Evolutionary conservation across 2,329 filamentous ascomycete species (phyloP).

Genomic region (Hyphodiscus sp.): DNA sequence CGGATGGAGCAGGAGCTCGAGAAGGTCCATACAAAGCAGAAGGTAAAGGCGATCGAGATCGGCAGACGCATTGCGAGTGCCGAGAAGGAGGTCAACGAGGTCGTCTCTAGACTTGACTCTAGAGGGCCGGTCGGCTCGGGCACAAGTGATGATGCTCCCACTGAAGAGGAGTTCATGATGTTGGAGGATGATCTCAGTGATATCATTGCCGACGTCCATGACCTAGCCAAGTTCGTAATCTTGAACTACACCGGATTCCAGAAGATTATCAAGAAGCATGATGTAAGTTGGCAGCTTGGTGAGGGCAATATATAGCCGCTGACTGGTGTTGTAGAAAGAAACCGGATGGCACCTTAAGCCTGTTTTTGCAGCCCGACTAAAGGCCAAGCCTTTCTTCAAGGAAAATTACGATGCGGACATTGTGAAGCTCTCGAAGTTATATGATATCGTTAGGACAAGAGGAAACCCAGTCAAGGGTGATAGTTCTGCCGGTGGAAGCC

Average conservation of each 20-base stretch:
- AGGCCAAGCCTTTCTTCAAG: constrained; percentile 96
- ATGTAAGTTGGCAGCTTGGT: constrained; percentile 49
- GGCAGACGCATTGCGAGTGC: constrained; percentile 80
- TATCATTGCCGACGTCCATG: constrained; percentile 97
- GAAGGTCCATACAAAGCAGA: constrained; percentile 96
- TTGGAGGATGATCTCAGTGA: constrained; percentile 94
- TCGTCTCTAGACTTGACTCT: constrained; percentile 68
- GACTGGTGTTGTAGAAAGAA: constrained; percentile 61
- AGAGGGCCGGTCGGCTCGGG: constrained; percentile 40
- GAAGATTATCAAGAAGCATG: constrained; percentile 99
- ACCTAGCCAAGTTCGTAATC: constrained; percentile 96
- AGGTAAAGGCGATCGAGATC: constrained; percentile 95
- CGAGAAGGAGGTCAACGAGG: constrained; percentile 84
- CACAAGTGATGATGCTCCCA: constrained; percentile 47
- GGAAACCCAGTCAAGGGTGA: constrained; percentile 92
- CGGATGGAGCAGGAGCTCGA: constrained; percentile 88
- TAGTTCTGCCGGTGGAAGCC: constrained; percentile 79
- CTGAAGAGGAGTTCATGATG: constrained; percentile 88
- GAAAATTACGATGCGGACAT: constrained; percentile 98
- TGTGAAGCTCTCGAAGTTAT: constrained; percentile 88
- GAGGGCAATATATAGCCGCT: neutral
- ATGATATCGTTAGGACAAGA: constrained; percentile 87
- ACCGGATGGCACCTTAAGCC: constrained; percentile 90
- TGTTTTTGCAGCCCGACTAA: constrained; percentile 90
- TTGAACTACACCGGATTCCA: constrained; percentile 98